Evolutionary conservation across 495 filamentous ascomycete genomes (phyloP).

Genomic region (Penicilliopsis zonata): DNA sequence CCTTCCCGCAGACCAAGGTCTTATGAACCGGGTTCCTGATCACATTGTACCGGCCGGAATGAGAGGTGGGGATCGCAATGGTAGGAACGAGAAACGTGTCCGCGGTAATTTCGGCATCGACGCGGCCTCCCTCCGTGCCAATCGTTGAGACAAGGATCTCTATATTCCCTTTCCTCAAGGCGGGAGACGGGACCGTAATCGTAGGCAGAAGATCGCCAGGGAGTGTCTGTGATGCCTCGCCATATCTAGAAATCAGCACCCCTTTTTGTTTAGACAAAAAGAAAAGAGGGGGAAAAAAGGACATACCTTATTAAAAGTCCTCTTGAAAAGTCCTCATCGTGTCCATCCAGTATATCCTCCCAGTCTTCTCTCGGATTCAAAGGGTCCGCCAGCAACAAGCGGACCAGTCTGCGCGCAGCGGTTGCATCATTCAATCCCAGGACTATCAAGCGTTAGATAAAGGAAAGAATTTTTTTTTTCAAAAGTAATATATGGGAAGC

Average conservation of each 20-base stretch:
- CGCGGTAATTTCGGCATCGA: constrained; percentile 37
- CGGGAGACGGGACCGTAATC: constrained; percentile 53
- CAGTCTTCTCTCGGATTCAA: constrained; percentile 50
- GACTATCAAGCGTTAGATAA: constrained; percentile 20
- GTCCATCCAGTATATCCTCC: constrained; percentile 53
- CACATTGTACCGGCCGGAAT: constrained; percentile 44
- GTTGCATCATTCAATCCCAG: constrained; percentile 36
- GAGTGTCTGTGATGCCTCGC: constrained; percentile 31
- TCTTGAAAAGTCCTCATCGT: constrained; percentile 28
- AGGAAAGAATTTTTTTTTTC: no score
- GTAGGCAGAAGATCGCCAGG: constrained; percentile 38
- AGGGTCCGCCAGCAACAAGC: constrained; percentile 67
- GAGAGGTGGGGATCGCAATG: constrained; percentile 52
- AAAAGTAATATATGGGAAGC: constrained; percentile 4
- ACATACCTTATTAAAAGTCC: constrained; percentile 47
- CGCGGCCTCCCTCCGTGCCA: constrained; percentile 23
- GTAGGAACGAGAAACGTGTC: constrained; percentile 57
- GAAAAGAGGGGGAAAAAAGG: background rate
- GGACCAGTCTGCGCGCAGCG: constrained; percentile 48
- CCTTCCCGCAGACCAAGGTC: constrained; percentile 61
- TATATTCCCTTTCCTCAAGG: constrained; percentile 54
- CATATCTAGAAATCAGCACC: constrained; percentile 30
- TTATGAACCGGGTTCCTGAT: constrained; percentile 80
- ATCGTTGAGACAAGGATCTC: constrained; percentile 66
- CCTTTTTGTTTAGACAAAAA: background rate